Conservation (phyloP, 345 rosid genomes). For the Acer saccharum region DNA sequence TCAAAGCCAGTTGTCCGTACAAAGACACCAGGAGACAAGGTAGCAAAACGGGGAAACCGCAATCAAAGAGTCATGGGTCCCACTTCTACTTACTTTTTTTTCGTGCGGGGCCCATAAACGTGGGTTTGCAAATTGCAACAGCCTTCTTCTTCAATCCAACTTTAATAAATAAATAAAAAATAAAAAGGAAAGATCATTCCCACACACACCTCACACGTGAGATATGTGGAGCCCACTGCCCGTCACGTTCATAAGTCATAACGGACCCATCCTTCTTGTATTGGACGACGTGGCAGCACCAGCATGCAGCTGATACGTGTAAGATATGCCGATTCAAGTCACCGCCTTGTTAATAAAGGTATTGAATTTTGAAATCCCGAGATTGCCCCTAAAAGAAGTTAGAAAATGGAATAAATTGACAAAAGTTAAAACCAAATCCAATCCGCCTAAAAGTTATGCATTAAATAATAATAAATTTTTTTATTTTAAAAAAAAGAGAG, state of each 20-base stretch:
- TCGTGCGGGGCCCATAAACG: conserved; percentile 19
- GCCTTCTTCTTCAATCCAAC: background rate
- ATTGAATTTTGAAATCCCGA: background rate
- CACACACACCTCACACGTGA: conserved; percentile 14
- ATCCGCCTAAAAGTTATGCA: background rate
- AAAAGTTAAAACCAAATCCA: conserved; percentile 12
- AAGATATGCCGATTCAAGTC: background rate
- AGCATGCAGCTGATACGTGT: conserved; percentile 22
- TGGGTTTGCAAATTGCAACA: background rate
- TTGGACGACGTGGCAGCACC: too few species aligned
- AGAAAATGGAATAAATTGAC: conserved; percentile 13
- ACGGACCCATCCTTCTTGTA: background rate
- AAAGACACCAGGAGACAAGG: conserved; percentile 23
- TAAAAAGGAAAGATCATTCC: too few species aligned
- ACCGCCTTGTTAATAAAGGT: conserved; percentile 6
- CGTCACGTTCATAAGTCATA: conserved; percentile 13
- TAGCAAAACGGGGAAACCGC: conserved; percentile 39
- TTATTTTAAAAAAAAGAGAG: too few species aligned
- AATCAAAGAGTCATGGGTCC: conserved; percentile 40
- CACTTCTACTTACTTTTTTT: background rate
- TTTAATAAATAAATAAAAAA: too few species aligned
- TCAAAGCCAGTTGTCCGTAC: conserved; percentile 40
- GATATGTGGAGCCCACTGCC: conserved; percentile 14
- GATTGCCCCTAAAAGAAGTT: conserved; percentile 19
- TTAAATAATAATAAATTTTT: background rate